Evolutionary conservation across 257 asterid species (phyloP), one percentile per base, ranked within the genome.

Genomic region (Fraxinus americana): DNA sequence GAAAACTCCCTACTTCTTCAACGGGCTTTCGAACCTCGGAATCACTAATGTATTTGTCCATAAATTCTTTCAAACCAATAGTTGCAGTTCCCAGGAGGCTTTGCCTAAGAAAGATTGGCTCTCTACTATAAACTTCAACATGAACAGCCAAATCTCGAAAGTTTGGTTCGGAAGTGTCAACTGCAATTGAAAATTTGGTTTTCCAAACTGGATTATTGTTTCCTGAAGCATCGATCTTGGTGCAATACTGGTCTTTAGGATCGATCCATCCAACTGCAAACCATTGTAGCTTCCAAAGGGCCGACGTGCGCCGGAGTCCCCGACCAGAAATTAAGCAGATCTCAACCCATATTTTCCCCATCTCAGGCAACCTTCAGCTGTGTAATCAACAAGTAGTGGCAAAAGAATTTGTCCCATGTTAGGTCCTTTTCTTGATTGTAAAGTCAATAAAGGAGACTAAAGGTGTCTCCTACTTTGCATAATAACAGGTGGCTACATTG

Each of bases 1-100:
- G 98, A 83, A 92, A 92, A 86, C 98, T 92, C 34, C 98, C 97
- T 1, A 88, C 86, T 82, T 92, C 97, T 73, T 92, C 94, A 78
- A 89, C 91, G 41, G 92, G 86, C 84, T 82, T 84, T 1, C 88
- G 54, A 36, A 77, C 79, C 75, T 84, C 90, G n/a, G 88, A 75
- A 41, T 80, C 76, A 23, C 83, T 85, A 43, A 67, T 79, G 61
- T 84, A 89, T 87, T 91, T 94, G 43, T 90, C 92, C 54, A 91
- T 50, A 84, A 94, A 94, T 75, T 94, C 98, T 70, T 90, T 92
- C 86, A 94, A 79, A 73, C 72, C 74, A 74, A 91, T 82, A 63
- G 91, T 88, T n/a, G 92, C 88, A 13, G 97, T 86, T 71, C 96
- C 98, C 85, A 89, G 77, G 23, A 91, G 93, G 70, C 82, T 91